Base-by-base conservation (phyloP, 257 asterid species). In the Solanum sparsipilum region DNA sequence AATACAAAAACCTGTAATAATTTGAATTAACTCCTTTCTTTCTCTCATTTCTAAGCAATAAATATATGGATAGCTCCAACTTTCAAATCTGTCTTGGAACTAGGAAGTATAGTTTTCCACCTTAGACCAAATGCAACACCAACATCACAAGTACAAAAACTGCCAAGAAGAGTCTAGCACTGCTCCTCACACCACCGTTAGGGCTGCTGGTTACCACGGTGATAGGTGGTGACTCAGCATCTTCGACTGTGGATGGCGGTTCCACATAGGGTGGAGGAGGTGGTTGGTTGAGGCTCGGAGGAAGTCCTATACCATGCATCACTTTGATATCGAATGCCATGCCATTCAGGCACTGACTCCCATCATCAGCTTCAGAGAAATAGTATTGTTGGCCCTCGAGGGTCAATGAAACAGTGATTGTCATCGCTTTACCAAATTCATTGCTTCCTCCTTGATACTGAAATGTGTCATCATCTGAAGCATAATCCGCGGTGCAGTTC, bases 241-340 rank as follows among this genome's bases (percentile, higher is more conserved):
- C 18, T 73, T 89, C 93, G 1, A 88, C 84, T 4, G 93, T 18
- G 21, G 88, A 90, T 5, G 98, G 98, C 2, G 99, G 99, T 8
- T 93, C 94, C 41, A 90, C 93, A 74, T 93, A 94, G 8, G 94
- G 93, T 4, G 98, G 99, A 75, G 98, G 99, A 11, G 98, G 98
- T 1, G 98, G 98, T 31, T 92, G 93, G 91, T 91, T 95, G 89
- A 96, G 99, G 91, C 92, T 94, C 1, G 95, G 98, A 2, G 99
- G 98, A 78, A 96, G 98, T 12, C 99, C 99, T 10, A 86, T 76
- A 21, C 99, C 99, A 52, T 74, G 94, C 35, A 46, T 63, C 87
- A 96, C 99, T 56, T 90, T 95, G 90, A 96, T 94, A 89, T 84
- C 68, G 48, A 96, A 95, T 75, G 96, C 96, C 98, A 95, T 91